Evolutionary conservation across 805 yeast genomes (phyloP).

Genomic region (Wickerhamiella australiensis): DNA sequence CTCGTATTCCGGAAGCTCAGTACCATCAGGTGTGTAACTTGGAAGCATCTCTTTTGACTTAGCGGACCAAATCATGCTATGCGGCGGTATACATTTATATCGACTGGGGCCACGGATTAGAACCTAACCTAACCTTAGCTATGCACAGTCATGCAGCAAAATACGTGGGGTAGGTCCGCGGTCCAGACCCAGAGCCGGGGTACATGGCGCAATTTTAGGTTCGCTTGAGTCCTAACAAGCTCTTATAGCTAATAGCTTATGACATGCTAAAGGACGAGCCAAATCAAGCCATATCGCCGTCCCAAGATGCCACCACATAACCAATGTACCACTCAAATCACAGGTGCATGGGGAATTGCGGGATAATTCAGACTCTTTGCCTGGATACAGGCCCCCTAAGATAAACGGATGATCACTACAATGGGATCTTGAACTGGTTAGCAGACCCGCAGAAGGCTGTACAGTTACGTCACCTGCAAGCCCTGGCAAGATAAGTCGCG

Average conservation of each 20-base stretch:
- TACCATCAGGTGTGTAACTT: not conserved
- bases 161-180: not conserved
- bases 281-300: no score
- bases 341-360: no score
- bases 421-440: not conserved
- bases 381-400: no score
- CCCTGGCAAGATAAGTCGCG: not conserved
- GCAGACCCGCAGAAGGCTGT: not conserved
- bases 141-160: not conserved
- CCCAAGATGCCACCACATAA: no score
- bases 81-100: not conserved
- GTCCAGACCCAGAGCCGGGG: not conserved
- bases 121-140: not conserved
- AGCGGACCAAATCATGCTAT: not conserved
- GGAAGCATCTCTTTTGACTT: not conserved
- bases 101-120: not conserved
- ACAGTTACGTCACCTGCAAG: not conserved
- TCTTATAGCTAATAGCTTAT: no score
- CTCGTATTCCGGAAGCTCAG: slow-evolving; percentile 50
- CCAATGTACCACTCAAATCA: no score
- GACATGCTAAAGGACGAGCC: no score
- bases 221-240: not conserved
- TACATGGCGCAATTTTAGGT: not conserved
- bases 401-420: no score
- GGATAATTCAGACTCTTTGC: no score